These are phyloP conservation scores for Candida succiphila DNA, from an alignment of 805 yeast genomes.

Conservation along the genomic window DNA sequence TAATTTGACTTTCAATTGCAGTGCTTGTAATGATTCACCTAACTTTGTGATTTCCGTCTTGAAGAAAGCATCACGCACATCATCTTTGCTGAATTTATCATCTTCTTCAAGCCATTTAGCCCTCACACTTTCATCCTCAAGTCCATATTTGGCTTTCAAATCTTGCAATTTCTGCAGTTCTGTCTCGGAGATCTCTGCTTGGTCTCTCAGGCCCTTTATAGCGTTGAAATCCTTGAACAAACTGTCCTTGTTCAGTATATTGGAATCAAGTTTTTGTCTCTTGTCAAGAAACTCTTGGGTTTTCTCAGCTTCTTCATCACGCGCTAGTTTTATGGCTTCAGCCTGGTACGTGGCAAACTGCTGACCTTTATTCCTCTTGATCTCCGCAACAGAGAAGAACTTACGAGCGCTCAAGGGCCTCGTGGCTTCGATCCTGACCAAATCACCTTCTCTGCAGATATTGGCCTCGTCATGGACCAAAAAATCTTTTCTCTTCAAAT, in stretches of 20 bases:
- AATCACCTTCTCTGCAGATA: slow-evolving; percentile 88
- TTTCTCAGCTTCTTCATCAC: slow-evolving; percentile 45
- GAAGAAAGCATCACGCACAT: slow-evolving; percentile 21
- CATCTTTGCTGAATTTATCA: slow-evolving; percentile 9
- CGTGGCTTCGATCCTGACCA: slow-evolving; percentile 85
- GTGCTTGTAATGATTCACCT: slow-evolving; percentile 10
- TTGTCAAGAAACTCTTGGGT: slow-evolving; percentile 42
- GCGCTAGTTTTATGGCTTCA: slow-evolving; percentile 60
- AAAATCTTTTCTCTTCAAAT: slow-evolving; percentile 70
- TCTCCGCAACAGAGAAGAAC: slow-evolving; percentile 86
- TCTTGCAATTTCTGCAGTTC: slow-evolving; percentile 27
- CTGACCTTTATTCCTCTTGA: slow-evolving; percentile 81
- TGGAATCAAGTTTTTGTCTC: slow-evolving; percentile 23
- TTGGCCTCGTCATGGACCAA: slow-evolving; percentile 92
- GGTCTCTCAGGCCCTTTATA: slow-evolving; percentile 8
- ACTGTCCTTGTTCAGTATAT: slow-evolving; percentile 8
- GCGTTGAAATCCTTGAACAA: slow-evolving; percentile 21
- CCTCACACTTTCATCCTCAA: slow-evolving; percentile 4
- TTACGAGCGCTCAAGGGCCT: slow-evolving; percentile 79
- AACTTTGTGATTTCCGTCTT: slow-evolving; percentile 15
- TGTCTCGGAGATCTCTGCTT: slow-evolving; percentile 11
- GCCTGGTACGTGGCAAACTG: slow-evolving; percentile 75
- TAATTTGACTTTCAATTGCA: slow-evolving; percentile 12
- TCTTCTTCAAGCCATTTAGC: background rate
- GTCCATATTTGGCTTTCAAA: slow-evolving; percentile 23